These are phyloP conservation scores for Beauveria rudraprayagi DNA, from an alignment of 2,329 filamentous ascomycete genomes.

Conservation along the genomic window DNA sequence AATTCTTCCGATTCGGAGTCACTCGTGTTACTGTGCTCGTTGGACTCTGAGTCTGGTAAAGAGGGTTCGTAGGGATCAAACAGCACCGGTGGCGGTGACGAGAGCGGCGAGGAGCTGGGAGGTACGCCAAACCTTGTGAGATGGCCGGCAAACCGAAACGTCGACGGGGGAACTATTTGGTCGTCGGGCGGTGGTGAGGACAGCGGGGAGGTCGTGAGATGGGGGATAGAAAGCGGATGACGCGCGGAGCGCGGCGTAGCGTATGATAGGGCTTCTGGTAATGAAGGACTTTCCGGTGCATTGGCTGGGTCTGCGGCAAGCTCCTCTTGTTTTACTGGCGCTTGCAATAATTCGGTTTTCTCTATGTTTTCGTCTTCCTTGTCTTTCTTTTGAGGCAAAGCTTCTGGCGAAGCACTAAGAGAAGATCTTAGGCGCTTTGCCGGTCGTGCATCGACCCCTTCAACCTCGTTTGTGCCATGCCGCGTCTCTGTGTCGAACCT, in stretches of 20 bases:
- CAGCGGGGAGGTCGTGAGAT: conserved; percentile 27
- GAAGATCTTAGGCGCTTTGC: conserved; percentile 12
- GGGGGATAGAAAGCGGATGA: conserved; percentile 14
- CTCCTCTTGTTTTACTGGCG: not conserved
- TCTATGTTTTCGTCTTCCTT: not conserved
- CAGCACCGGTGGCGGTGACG: conserved; percentile 45
- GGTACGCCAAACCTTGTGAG: conserved; percentile 18
- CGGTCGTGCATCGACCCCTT: not conserved
- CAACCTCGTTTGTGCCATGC: conserved; percentile 19
- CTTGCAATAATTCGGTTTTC: not conserved
- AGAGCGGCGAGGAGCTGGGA: conserved; percentile 45
- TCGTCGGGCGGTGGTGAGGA: conserved; percentile 30
- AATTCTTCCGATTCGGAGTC: conserved; percentile 39
- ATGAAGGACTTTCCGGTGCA: not conserved
- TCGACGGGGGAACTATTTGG: conserved; percentile 19
- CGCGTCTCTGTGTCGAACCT: conserved; percentile 15
- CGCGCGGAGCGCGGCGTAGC: conserved; percentile 13
- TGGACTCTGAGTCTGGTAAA: conserved; percentile 28
- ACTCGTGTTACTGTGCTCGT: conserved; percentile 29
- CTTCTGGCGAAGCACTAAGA: not conserved
- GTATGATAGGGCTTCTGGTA: conserved; percentile 5
- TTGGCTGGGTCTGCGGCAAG: not conserved
- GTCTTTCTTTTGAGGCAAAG: not conserved
- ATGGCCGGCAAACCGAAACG: conserved; percentile 17
- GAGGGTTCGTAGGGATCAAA: conserved; percentile 42